phyloP scores from a whole-genome alignment of 179 eudicot species.

The Monotropa hypopitys region DNA sequence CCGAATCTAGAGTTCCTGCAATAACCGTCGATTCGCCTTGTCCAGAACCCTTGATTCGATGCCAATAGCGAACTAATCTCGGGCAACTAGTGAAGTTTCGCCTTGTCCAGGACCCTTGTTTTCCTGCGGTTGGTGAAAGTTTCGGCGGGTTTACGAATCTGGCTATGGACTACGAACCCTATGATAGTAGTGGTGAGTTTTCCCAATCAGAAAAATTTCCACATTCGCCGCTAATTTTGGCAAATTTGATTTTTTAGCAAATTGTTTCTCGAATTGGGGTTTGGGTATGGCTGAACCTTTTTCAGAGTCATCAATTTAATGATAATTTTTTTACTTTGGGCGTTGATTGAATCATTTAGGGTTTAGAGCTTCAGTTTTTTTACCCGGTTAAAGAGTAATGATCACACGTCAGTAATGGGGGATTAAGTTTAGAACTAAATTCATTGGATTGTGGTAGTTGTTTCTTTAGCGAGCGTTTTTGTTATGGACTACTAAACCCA shows the following conservation, averaged over 20 bases:
- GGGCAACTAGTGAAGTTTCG: too few relatives aligned
- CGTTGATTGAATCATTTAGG: not conserved
- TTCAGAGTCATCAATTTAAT: not conserved
- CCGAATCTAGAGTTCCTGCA: too few relatives aligned
- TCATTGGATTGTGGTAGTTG: not conserved
- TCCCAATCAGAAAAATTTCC: not conserved
- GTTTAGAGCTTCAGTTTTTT: not conserved
- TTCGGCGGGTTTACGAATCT: not conserved
- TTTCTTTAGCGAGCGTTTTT: too few relatives aligned
- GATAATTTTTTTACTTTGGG: not conserved
- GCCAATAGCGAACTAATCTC: too few relatives aligned
- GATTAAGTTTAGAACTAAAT: not conserved
- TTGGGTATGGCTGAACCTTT: not conserved
- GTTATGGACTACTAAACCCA: not conserved
- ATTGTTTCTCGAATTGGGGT: not conserved
- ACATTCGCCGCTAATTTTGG: not conserved
- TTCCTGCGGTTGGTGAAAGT: too few relatives aligned
- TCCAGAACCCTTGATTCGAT: too few relatives aligned
- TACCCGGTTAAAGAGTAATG: not conserved
- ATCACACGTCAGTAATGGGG: not conserved
- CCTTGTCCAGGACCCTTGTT: too few relatives aligned
- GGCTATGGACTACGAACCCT: constrained; percentile 10
- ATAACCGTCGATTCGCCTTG: too few relatives aligned
- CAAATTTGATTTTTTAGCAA: not conserved
- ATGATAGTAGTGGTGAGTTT: constrained; percentile 34